Evolutionary conservation across 2,329 filamentous ascomycete genomes (phyloP), one percentile per base, ranked within the genome.

Genomic region (Aspergillus sp.): DNA sequence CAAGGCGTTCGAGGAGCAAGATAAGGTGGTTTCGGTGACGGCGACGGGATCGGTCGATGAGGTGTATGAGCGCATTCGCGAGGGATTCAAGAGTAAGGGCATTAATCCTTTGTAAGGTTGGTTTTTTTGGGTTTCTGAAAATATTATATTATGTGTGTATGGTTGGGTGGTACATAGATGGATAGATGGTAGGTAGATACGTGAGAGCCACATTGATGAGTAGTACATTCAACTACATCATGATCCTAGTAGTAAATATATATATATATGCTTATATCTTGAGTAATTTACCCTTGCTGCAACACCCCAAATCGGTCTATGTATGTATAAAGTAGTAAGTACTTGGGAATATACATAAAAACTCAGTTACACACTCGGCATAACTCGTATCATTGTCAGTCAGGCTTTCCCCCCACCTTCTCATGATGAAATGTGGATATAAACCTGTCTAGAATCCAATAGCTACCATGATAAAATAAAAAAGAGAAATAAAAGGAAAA

Each of bases 21-120:
- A 86, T 69, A 88, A 88, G 73, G 92, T 98, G 15, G 86, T 96
- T 75, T 90, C 88, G 80, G 84, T 98, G 48, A 83, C 88, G 69
- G 91, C 93, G 30, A 89, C 87, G 25, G 84, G 86, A 47, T 70
- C 78, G 7, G 88, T 91, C 2, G 87, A 91, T 27, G 83, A 85
- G 62, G 86, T 89, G 17, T 89, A 88, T 74, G 73, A 78, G 65
- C 73, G 81, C 58, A 83, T 88, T 42, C 78, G 79, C 71, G 72
- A 75, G 65, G 76, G 76, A 25, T 76, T 86, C 69, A 73, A 73
- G 60, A 70, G 74, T 61, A 77, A 77, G 68, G 82, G 81, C 6
- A 62, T 78, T 55, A 60, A 67, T 32, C 59, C 63, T 42, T 58
- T 70, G 53, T 72, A 60, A 63, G 58, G 47, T 36, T 36, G 10